Conservation (phyloP, 2,329 filamentous ascomycete species). For the Alternaria triticina region DNA sequence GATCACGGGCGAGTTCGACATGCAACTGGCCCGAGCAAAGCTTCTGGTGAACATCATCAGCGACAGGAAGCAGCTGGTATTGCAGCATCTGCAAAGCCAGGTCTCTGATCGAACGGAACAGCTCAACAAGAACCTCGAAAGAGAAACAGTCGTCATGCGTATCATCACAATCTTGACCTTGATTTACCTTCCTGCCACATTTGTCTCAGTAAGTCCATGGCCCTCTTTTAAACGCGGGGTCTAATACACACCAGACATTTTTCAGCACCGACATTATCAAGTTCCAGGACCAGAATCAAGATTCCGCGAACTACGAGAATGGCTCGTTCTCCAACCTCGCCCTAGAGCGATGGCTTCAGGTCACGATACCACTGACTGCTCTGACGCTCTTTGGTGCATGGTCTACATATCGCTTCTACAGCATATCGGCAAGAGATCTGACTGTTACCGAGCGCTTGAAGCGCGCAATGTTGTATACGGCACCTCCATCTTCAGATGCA, state of each 20-base stretch:
- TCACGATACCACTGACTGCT: constrained; percentile 48
- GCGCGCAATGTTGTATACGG: background rate
- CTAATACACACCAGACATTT: constrained; percentile 40
- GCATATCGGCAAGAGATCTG: background rate
- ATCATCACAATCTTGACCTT: constrained; percentile 36
- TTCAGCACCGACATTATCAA: constrained; percentile 51
- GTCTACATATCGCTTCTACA: constrained; percentile 20
- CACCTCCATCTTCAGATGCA: no score
- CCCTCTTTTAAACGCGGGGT: no score
- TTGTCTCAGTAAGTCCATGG: constrained; percentile 39
- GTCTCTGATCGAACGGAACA: constrained; percentile 27
- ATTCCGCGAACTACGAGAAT: background rate
- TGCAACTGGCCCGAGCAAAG: constrained; percentile 46
- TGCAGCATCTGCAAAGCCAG: constrained; percentile 35
- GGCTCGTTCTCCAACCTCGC: constrained; percentile 40
- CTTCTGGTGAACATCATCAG: constrained; percentile 44
- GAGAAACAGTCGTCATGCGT: constrained; percentile 35
- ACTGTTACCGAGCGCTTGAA: background rate
- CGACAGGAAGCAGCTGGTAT: constrained; percentile 44
- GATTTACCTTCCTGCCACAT: constrained; percentile 36
- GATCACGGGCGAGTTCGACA: constrained; percentile 46
- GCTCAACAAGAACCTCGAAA: constrained; percentile 28
- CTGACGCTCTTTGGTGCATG: constrained; percentile 36
- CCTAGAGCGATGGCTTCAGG: constrained; percentile 45
- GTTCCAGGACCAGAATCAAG: constrained; percentile 36